A percentile compares a stretch with the other conserved stretches of the same genome.
These are phyloP conservation scores for Gryganskiella cystojenkinii DNA, from an alignment of 192 early-diverging fungal species.

Conservation along the genomic window DNA sequence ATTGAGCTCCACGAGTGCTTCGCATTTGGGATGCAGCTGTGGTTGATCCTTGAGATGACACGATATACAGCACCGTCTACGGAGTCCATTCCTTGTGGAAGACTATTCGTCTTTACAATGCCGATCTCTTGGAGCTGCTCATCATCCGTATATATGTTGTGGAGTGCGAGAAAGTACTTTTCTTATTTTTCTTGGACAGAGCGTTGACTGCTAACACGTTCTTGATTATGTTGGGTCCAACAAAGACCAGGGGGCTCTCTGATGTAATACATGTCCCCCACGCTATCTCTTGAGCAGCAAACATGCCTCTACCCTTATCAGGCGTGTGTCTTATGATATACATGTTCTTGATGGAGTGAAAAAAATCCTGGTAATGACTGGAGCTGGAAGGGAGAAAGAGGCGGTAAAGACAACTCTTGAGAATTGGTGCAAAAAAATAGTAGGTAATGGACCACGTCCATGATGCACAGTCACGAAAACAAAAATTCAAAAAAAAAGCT, in stretches of 20 bases:
- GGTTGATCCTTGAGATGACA: constrained; percentile 27
- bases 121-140: constrained; percentile 12
- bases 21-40: constrained; percentile 17
- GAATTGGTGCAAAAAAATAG: too few species aligned
- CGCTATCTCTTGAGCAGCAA: constrained; percentile 22
- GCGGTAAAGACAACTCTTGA: too few species aligned
- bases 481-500: too few species aligned
- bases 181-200: constrained; percentile 9
- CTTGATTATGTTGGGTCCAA: background rate
- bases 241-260: constrained; percentile 19
- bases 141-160: constrained; percentile 13
- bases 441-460: too few species aligned
- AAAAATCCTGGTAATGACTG: too few species aligned
- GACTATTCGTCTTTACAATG: constrained; percentile 19
- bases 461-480: too few species aligned
- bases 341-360: too few species aligned
- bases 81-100: constrained; percentile 13
- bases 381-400: too few species aligned
- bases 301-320: constrained; percentile 21
- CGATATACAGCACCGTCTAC: constrained; percentile 11
- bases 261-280: constrained; percentile 17
- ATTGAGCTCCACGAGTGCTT: constrained; percentile 19
- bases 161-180: constrained; percentile 11
- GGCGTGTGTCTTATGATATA: too few species aligned
- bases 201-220: constrained; percentile 5